phyloP scores from a whole-genome alignment of 768 basidiomycete genomes.

The Chalciporus sphaerocephalus region DNA sequence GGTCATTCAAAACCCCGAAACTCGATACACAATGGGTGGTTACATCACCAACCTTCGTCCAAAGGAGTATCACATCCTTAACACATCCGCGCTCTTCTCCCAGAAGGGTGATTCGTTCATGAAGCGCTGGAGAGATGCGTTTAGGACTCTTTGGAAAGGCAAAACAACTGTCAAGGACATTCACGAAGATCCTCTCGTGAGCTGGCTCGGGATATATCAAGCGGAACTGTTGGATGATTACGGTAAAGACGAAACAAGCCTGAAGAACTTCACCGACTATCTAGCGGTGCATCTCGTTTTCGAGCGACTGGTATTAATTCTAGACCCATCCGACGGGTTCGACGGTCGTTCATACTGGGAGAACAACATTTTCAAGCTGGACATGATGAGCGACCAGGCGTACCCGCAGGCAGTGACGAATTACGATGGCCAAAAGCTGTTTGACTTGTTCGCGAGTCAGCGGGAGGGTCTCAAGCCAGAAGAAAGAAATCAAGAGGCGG shows the following conservation, averaged over 20 bases:
- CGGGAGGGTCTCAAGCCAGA: not conserved
- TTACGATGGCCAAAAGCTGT: not conserved
- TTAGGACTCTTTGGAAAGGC: not conserved
- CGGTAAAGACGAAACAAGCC: not conserved
- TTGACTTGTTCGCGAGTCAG: constrained; percentile 6
- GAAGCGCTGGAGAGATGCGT: constrained; percentile 2
- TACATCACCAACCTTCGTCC: constrained; percentile 5
- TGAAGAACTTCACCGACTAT: constrained; percentile 1
- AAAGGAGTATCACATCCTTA: constrained; percentile 5
- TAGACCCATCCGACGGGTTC: constrained; percentile 2
- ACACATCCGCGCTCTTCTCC: constrained; percentile 3
- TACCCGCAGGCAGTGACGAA: not conserved
- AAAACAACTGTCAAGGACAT: not conserved
- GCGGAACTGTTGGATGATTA: not conserved
- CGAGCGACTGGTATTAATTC: constrained; percentile 1
- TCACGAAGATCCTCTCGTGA: constrained; percentile 1
- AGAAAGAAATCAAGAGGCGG: constrained; percentile 4
- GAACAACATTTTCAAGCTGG: constrained; percentile 1
- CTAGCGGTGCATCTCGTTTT: constrained; percentile 1
- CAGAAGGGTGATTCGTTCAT: constrained; percentile 1
- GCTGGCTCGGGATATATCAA: constrained; percentile 2
- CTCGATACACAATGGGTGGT: constrained; percentile 1
- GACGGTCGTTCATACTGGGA: constrained; percentile 3
- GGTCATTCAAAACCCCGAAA: not conserved
- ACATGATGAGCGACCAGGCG: constrained; percentile 2